Conservation (phyloP, 176 grass and related monocot genomes). For the Oryza meyeriana region DNA sequence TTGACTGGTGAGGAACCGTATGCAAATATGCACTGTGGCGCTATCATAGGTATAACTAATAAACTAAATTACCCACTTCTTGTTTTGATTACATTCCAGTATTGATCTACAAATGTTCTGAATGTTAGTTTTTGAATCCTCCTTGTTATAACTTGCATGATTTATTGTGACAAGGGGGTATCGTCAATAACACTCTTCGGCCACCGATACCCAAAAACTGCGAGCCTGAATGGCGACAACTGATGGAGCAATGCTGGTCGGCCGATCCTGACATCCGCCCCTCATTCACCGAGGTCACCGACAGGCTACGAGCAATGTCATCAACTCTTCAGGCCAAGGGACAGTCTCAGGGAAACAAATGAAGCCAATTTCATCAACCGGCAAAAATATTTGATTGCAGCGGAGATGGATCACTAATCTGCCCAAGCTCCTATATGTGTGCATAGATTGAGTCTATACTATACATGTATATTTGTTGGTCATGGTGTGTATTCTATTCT, state of each 20-base stretch:
- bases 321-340: conserved; percentile 45
- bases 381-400: conserved; percentile 14
- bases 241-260: conserved; percentile 92
- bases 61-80: background rate
- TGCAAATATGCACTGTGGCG: conserved; percentile 87
- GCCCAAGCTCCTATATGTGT: conserved; percentile 20
- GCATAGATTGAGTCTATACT: conserved; percentile 37
- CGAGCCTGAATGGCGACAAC: conserved; percentile 65
- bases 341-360: conserved; percentile 27
- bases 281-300: conserved; percentile 76
- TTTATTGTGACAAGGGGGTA: conserved; percentile 68
- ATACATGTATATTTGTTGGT: conserved; percentile 35
- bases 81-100: background rate
- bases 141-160: conserved; percentile 13
- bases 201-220: conserved; percentile 70
- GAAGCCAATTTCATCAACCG: background rate
- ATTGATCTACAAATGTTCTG: background rate
- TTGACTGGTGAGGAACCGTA: conserved; percentile 92
- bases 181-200: conserved; percentile 86
- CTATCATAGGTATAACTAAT: conserved; percentile 89
- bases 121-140: background rate
- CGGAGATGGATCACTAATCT: conserved; percentile 22
- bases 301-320: conserved; percentile 75
- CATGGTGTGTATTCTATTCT: conserved; percentile 37
- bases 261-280: conserved; percentile 56